A percentile compares a stretch with the other conserved stretches of the same genome.
Conservation (phyloP, 495 filamentous ascomycete genomes). For the Penicillium psychrofluorescens region DNA sequence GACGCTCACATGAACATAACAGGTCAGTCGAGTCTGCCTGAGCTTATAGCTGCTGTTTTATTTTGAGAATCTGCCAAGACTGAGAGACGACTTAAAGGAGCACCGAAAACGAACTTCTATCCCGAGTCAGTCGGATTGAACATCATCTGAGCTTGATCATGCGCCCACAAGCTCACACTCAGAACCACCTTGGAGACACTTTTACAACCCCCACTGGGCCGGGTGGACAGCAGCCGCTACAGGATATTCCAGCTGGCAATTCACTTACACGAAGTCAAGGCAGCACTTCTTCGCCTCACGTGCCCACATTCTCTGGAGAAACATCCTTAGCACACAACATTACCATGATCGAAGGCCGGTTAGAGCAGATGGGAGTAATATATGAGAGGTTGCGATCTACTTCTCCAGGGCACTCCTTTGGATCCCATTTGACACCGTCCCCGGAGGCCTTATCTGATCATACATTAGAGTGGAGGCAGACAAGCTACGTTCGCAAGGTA, state of each 20-base stretch:
- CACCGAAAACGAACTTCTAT: neutral
- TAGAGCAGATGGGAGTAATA: slow-evolving; percentile 13
- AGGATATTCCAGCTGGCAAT: no score
- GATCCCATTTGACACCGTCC: slow-evolving; percentile 8
- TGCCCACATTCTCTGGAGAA: slow-evolving; percentile 17
- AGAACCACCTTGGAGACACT: neutral
- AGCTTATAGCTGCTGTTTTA: no score
- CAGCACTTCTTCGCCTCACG: neutral
- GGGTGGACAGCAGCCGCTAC: no score
- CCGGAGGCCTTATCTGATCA: neutral
- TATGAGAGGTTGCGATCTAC: slow-evolving; percentile 4
- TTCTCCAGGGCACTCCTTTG: slow-evolving; percentile 1
- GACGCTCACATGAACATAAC: neutral
- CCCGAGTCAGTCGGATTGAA: slow-evolving; percentile 7
- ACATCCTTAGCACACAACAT: slow-evolving; percentile 18
- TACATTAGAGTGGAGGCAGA: neutral
- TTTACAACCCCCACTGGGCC: no score
- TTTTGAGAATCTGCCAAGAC: no score
- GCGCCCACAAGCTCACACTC: neutral
- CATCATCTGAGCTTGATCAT: slow-evolving; percentile 1
- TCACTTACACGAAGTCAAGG: neutral
- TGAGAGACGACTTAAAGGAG: neutral
- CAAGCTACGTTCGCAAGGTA: neutral
- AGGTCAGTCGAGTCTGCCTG: neutral
- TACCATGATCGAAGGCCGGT: slow-evolving; percentile 14